A percentile compares a stretch with the other conserved stretches of the same genome.
phyloP scores from a whole-genome alignment of 148 eudicot species.

The Vaccinium vitisidaea region DNA sequence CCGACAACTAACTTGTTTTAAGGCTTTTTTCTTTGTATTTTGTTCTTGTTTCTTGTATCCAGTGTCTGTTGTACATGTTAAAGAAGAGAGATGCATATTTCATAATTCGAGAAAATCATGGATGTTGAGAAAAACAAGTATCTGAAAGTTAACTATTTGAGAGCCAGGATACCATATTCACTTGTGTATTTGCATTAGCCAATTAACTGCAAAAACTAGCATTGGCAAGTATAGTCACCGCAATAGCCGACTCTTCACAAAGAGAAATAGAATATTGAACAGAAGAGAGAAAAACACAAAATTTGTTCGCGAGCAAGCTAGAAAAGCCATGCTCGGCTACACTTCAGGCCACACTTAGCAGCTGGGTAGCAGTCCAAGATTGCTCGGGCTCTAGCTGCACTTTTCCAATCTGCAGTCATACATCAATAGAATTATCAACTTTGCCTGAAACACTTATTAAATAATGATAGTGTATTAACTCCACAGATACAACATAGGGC shows the following conservation, averaged over 20 bases:
- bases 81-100: not conserved
- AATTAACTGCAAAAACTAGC: not conserved
- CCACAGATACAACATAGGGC: not conserved
- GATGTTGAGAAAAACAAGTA: not conserved
- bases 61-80: not conserved
- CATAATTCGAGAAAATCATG: not conserved
- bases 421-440: conserved; percentile 1
- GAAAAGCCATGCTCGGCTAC: conserved; percentile 9
- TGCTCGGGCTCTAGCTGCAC: conserved; percentile 71
- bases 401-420: conserved; percentile 50
- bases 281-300: not conserved
- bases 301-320: not conserved
- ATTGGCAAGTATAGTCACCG: not conserved
- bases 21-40: too few species aligned
- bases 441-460: not conserved
- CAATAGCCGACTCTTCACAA: not conserved
- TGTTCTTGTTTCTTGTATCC: too few species aligned
- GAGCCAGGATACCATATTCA: not conserved
- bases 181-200: conserved; percentile 1
- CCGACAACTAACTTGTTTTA: too few species aligned
- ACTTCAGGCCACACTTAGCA: conserved; percentile 45
- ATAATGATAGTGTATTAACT: not conserved
- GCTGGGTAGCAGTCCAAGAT: conserved; percentile 83
- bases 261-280: not conserved
- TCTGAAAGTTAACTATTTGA: not conserved